Evolutionary conservation across 2,329 filamentous ascomycete genomes (phyloP).

Genomic region (Pseudopyricularia javanii): DNA sequence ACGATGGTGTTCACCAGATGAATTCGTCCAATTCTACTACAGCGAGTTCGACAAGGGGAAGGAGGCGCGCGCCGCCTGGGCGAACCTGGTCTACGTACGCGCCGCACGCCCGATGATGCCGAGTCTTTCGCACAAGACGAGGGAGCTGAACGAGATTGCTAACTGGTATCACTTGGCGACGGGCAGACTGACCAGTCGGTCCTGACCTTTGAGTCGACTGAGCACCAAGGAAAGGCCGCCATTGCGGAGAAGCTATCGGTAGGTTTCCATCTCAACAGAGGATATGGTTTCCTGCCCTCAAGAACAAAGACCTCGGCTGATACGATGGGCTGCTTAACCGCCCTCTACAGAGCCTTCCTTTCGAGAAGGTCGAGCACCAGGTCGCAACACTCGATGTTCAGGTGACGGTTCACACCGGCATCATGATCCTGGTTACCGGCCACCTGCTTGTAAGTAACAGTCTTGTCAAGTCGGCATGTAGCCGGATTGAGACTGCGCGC

Average conservation of each 20-base stretch:
- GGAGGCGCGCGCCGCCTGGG: slow-evolving; percentile 2
- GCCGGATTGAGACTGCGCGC: neutral
- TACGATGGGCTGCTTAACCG: neutral
- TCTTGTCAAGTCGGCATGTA: neutral
- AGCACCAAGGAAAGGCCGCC: slow-evolving; percentile 45
- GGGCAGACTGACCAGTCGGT: slow-evolving; percentile 68
- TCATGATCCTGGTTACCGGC: slow-evolving; percentile 82
- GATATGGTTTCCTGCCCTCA: no score
- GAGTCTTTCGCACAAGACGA: no score
- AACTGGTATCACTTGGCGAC: neutral
- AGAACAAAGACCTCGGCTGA: no score
- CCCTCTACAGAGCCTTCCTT: slow-evolving; percentile 54
- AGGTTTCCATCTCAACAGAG: no score
- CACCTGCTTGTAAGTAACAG: slow-evolving; percentile 56
- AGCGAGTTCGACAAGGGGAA: slow-evolving; percentile 58
- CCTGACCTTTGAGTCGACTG: slow-evolving; percentile 77
- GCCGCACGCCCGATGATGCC: neutral
- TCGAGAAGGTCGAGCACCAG: slow-evolving; percentile 69
- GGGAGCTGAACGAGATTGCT: neutral
- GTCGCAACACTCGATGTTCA: slow-evolving; percentile 73
- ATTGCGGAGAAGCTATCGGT: slow-evolving; percentile 80
- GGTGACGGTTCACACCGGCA: slow-evolving; percentile 56
- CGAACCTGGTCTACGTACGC: slow-evolving; percentile 4
- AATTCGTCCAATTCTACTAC: slow-evolving; percentile 91
- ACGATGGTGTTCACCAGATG: slow-evolving; percentile 37